Evolutionary conservation across 208 protist species (phyloP), one percentile per base, ranked within the genome.

Genomic region (Naegleria fowleri): DNA sequence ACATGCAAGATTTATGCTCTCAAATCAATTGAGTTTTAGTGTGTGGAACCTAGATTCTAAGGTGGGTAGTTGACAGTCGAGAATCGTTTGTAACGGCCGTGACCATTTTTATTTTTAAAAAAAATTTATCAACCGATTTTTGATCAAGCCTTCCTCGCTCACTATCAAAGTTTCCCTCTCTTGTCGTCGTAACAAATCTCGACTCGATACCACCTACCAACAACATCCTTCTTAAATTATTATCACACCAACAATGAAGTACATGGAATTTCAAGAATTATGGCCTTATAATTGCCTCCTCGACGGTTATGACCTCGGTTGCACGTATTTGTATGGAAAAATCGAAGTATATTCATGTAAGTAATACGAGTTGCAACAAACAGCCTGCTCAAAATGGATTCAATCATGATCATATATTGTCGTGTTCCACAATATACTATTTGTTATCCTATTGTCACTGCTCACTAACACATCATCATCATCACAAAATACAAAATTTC

Each of bases 191-290:
- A n/a, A n/a, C n/a, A n/a, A n/a, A n/a, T n/a, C n/a, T n/a, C n/a
- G n/a, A n/a, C n/a, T n/a, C n/a, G n/a, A n/a, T n/a, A n/a, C n/a
- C n/a, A n/a, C n/a, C n/a, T n/a, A n/a, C n/a, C n/a, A n/a, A n/a
- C n/a, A 48, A 48, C 43, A 48, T 48, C 43, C 43, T n/a, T 48
- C 43, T 48, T 7, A 48, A 48, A 7, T 48, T 48, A 48, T 48
- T 48, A 48, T 48, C 43, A 67, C 55, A 29, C 11, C 55, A 67
- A 67, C 55, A 67, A 88, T 88, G 85, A 88, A 88, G n/a, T 88
- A 58, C 55, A 15, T 88, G 9, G 39, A 51, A 51, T 48, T 51
- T 15, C 85, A 88, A 88, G 85, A 88, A 33, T 38, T 88, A 5
- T 58, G 41, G n/a, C 39, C 43, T 13, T 88, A 58, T 39, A 88